A percentile compares a stretch with the other conserved stretches of the same genome.
These are phyloP conservation scores for Syncephalastrum contaminatum DNA, from an alignment of 371 early-diverging fungal genomes.

Conservation along the genomic window DNA sequence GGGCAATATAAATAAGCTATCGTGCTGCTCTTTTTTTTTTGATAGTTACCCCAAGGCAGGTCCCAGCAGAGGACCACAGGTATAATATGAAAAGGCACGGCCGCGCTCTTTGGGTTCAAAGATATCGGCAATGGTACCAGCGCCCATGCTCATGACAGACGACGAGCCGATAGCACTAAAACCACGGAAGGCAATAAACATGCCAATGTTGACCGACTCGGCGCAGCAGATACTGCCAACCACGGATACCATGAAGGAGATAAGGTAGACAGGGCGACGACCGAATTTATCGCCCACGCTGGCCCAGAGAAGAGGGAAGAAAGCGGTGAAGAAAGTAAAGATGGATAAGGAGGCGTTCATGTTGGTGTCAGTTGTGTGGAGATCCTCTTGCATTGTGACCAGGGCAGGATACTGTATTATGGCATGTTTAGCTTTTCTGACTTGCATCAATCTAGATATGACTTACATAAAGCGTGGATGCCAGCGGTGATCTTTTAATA, in stretches of 20 bases:
- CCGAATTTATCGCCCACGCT: slow-evolving; percentile 15
- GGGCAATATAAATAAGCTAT: not conserved
- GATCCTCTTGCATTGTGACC: slow-evolving; percentile 17
- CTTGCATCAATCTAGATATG: not conserved
- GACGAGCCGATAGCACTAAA: slow-evolving; percentile 28
- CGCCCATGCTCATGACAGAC: slow-evolving; percentile 39
- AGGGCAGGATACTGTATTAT: slow-evolving; percentile 25
- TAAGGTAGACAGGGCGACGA: slow-evolving; percentile 24
- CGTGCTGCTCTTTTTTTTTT: not conserved
- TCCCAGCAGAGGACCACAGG: slow-evolving; percentile 31
- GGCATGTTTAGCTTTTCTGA: not conserved
- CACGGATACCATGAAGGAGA: slow-evolving; percentile 24
- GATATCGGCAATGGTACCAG: slow-evolving; percentile 44
- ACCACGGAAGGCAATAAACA: slow-evolving; percentile 29
- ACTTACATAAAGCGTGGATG: slow-evolving; percentile 28
- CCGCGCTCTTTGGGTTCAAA: slow-evolving; percentile 38
- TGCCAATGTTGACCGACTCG: slow-evolving; percentile 23
- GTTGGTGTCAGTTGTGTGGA: slow-evolving; percentile 24
- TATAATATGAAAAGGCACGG: slow-evolving; percentile 37
- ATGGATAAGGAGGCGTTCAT: slow-evolving; percentile 33
- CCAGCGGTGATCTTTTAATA: slow-evolving; percentile 14
- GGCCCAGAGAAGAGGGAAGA: slow-evolving; percentile 33
- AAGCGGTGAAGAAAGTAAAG: slow-evolving; percentile 25
- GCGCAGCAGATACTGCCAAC: slow-evolving; percentile 28
- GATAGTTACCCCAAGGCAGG: slow-evolving; percentile 11